These are phyloP conservation scores for Trypanosoma boissoni DNA, from an alignment of 208 protist species.

Conservation along the genomic window DNA sequence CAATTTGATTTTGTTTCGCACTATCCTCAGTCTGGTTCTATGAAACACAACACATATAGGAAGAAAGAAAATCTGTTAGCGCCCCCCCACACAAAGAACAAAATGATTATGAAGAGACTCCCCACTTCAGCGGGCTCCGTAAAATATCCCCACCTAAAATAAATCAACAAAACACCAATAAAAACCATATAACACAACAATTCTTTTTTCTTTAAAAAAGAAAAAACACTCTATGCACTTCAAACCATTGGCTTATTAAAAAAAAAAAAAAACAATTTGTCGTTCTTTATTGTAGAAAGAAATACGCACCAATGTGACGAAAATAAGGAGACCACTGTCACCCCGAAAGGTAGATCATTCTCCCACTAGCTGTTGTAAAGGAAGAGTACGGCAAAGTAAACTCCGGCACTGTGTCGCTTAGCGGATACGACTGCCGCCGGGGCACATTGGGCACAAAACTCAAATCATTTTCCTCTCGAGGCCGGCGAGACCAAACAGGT, in stretches of 20 bases:
- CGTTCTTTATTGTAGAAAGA: not conserved
- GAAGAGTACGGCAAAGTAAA: constrained; percentile 17
- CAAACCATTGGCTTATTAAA: not conserved
- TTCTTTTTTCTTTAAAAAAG: not conserved
- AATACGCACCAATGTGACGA: not conserved
- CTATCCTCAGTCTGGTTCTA: too few relatives aligned
- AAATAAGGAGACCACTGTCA: too few relatives aligned
- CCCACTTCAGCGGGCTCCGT: too few relatives aligned
- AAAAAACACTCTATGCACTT: not conserved
- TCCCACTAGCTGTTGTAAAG: constrained; percentile 14
- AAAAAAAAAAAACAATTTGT: not conserved
- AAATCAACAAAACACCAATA: not conserved
- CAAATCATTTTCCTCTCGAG: constrained; percentile 6
- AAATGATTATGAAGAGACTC: too few relatives aligned
- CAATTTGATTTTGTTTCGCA: too few relatives aligned
- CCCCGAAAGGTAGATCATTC: constrained; percentile 15
- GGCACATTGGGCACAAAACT: not conserved
- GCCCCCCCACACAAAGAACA: too few relatives aligned
- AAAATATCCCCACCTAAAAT: not conserved
- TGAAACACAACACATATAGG: too few relatives aligned
- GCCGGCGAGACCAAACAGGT: constrained; percentile 8
- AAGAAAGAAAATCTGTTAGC: too few relatives aligned
- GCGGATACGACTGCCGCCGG: constrained; percentile 16
- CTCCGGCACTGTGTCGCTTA: not conserved
- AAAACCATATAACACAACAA: not conserved